A percentile compares a stretch with the other conserved stretches of the same genome.
These are phyloP conservation scores for Chenopodium berlandieri DNA, from an alignment of 148 eudicot genomes.

Conservation along the genomic window DNA sequence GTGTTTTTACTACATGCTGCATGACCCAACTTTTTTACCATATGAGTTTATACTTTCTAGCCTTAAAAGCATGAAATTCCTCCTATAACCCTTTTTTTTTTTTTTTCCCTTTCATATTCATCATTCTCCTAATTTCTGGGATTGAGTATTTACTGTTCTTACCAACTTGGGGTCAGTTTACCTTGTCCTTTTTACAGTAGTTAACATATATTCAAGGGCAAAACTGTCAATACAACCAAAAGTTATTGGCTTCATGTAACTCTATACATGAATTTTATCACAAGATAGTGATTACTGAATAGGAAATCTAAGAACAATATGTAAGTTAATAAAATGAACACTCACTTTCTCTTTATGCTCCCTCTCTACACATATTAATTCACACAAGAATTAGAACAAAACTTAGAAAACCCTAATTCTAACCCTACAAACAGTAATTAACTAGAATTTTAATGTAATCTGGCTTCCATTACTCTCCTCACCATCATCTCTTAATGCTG, in stretches of 20 bases:
- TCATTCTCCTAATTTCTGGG: too few relatives aligned
- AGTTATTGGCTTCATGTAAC: constrained; percentile 18
- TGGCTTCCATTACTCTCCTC: constrained; percentile 67
- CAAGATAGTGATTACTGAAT: constrained; percentile 21
- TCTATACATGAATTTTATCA: constrained; percentile 34
- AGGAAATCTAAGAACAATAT: constrained; percentile 30
- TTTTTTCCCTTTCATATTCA: too few relatives aligned
- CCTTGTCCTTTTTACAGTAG: too few relatives aligned
- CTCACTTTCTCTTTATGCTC: constrained; percentile 44
- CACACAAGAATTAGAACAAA: constrained; percentile 20
- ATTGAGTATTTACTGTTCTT: too few relatives aligned
- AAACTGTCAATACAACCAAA: constrained; percentile 28
- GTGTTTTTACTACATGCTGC: not conserved
- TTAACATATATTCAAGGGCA: constrained; percentile 13
- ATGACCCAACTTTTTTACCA: not conserved
- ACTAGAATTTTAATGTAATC: constrained; percentile 64
- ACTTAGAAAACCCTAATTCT: constrained; percentile 32
- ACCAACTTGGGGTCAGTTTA: too few relatives aligned
- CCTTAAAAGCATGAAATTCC: constrained; percentile 29
- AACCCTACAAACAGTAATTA: constrained; percentile 26
- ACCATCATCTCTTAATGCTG: constrained; percentile 36
- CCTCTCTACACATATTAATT: constrained; percentile 29
- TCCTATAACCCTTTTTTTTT: too few relatives aligned
- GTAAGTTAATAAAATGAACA: constrained; percentile 38
- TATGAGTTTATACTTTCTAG: constrained; percentile 25